Percentiles rank a stretch among this genome's conserved stretches.
Evolutionary conservation across 2,329 filamentous ascomycete genomes (phyloP).

Genomic region (Pestalotiopsis sp.): DNA sequence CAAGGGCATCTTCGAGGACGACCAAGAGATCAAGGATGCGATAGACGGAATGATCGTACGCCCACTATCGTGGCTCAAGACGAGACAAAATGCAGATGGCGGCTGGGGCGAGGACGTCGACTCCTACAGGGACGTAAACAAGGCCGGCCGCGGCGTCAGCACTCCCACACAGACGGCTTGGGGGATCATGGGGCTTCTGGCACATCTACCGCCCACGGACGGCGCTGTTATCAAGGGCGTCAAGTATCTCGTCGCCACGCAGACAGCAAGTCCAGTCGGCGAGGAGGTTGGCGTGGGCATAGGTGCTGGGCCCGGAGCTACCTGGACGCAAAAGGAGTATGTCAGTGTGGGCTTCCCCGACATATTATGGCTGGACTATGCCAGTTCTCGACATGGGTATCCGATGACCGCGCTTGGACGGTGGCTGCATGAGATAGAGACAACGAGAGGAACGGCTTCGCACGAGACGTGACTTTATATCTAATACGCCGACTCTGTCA

Average conservation of each 20-base stretch:
- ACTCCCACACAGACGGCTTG: constrained; percentile 34
- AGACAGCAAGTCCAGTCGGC: constrained; percentile 2
- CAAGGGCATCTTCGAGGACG: constrained; percentile 15
- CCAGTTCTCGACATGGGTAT: constrained; percentile 5
- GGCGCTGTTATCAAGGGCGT: not conserved
- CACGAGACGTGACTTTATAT: no score
- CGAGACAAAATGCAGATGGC: constrained; percentile 28
- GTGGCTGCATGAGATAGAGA: not conserved
- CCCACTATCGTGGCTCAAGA: constrained; percentile 23
- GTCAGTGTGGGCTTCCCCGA: constrained; percentile 6
- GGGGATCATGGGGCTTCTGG: constrained; percentile 29
- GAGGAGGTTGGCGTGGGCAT: constrained; percentile 4
- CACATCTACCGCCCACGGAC: not conserved
- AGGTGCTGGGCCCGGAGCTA: constrained; percentile 8
- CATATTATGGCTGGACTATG: constrained; percentile 4
- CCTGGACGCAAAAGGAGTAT: constrained; percentile 6
- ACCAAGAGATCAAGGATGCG: not conserved
- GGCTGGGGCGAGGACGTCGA: constrained; percentile 31
- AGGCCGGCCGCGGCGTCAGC: constrained; percentile 17
- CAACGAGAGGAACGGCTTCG: not conserved
- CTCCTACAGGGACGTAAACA: constrained; percentile 20
- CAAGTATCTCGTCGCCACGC: constrained; percentile 7
- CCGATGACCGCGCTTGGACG: constrained; percentile 7
- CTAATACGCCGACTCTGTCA: no score
- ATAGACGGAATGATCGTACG: constrained; percentile 9